Base-by-base conservation (phyloP, 192 early-diverging fungal species). In the Coemansia sp. region DNA sequence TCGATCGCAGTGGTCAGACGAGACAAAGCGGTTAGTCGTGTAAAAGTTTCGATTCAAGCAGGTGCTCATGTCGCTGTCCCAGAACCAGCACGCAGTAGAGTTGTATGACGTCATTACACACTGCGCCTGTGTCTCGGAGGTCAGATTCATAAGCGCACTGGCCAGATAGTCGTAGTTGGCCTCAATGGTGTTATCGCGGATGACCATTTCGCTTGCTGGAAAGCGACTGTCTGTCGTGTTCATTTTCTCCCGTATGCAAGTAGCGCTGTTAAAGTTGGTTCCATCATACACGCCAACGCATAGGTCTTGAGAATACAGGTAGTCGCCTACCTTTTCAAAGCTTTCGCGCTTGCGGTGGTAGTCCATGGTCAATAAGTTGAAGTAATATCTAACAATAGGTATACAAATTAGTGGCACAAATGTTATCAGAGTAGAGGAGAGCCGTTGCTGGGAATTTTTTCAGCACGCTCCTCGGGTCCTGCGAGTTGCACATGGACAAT, bases 281-380 rank as follows among this genome's bases (percentile, higher is more conserved):
- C 75, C 75, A 37, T 78, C 75, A 37, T 61, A 78, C 26, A 78
- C 75, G 5, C 75, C 75, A 1, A 78, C 66, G 23, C 75, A 78
- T 8, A 78, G 60, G 53, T 78, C 75, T 50, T 78, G 61, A 14
- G 75, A 78, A 56, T 66, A 78, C 21, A 71, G 38, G 60, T 69
- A 69, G 52, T 78, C 66, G 10, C 75, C 75, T 2, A 72, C 70
- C 56, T 78, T 46, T 44, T 60, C 48, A 28, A 64, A 77, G 37
- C 25, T 56, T 4, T 50, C 54, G 1, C 69, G 74, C 31, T 61
- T 61, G 23, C 28, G 12, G 25, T 26, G 25, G 31, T 31, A 31
- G 31, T 31, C 31, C 31, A 31, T 31, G 31, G 5, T 31, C 31
- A 31, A 31, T 31, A 31, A 7, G 31, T 7, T 31, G 31, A 31